Evolutionary conservation across 1,139 yeast genomes (phyloP).

Genomic region (Magnusiomyces sp.): DNA sequence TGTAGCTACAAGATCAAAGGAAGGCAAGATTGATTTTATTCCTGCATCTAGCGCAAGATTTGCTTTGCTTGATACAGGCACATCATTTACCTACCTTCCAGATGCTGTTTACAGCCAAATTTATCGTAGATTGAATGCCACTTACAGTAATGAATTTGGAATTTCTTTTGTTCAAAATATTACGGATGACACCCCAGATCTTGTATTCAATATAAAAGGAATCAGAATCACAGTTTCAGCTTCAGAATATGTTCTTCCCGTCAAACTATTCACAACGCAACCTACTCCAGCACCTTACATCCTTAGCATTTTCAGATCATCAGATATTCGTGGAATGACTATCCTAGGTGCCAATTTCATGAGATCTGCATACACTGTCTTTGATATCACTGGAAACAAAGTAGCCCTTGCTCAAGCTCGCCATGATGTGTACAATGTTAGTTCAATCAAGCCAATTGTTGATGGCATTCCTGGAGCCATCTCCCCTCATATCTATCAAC

Average conservation of each 20-base stretch:
- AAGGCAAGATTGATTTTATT: neutral
- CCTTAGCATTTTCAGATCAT: conserved; percentile 10
- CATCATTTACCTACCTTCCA: conserved; percentile 30
- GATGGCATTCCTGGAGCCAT: conserved; percentile 15
- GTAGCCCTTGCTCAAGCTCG: conserved; percentile 12
- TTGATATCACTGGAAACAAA: conserved; percentile 11
- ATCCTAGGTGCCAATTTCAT: conserved; percentile 13
- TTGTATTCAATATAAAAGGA: conserved; percentile 11
- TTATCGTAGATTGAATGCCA: conserved; percentile 20
- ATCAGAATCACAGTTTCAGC: conserved; percentile 10
- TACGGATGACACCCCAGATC: conserved; percentile 7
- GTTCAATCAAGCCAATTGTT: conserved; percentile 5
- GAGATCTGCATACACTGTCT: conserved; percentile 11
- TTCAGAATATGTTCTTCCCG: conserved; percentile 10
- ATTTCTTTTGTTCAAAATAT: conserved; percentile 11
- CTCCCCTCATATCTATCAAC: conserved; percentile 14
- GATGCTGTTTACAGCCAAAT: conserved; percentile 17
- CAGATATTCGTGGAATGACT: conserved; percentile 10
- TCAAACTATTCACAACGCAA: conserved; percentile 8
- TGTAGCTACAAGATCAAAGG: conserved; percentile 1
- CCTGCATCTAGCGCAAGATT: conserved; percentile 7
- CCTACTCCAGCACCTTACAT: conserved; percentile 11
- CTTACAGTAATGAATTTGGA: conserved; percentile 8
- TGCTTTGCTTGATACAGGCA: conserved; percentile 33
- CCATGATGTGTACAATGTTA: conserved; percentile 1